Evolutionary conservation across 768 basidiomycete genomes (phyloP), one percentile per base, ranked within the genome.

Genomic region (Glaciozyma antarctica): DNA sequence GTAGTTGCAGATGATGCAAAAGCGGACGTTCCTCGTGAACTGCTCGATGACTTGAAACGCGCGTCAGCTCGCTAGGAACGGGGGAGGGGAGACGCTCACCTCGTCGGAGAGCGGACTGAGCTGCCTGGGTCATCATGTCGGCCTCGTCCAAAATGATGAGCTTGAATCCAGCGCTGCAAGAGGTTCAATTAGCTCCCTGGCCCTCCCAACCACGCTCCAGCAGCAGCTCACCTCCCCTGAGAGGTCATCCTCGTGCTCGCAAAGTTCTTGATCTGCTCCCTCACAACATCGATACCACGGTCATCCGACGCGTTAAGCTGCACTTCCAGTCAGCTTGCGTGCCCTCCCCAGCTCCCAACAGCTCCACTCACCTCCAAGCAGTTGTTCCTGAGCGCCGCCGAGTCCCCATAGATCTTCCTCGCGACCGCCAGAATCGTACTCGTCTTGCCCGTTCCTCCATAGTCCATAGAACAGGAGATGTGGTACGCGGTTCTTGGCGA

Each of bases 71-170:
- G 5, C 48, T 17, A 60, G 32, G 24, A 28, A 30, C 21, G 21
- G 53, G 13, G 24, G 9, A 34, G 21, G 28, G 21, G 57, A n/a
- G 26, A 4, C 17, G 51, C 77, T 59, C 41, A 80, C 80, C 80
- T 73, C 95, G 87, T 34, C 95, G 88, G 38, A 99, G 83, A 30
- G 95, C 95, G 5, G 93, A 89, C 75, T 99, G 95, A 2, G 95
- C 95, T 62, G 89, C 87, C 68, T 91, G 87, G 0, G 95, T 99
- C 95, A 99, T 99, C 94, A 95, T 95, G 80, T 99, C 95, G n/a
- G 95, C 95, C 77, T 99, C 95, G 72, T 99, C 95, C 43, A 99
- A 84, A 67, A 99, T 86, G 77, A 99, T 94, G 75, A 99, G 86
- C 74, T 98, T 99, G 83, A 86, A 98, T 22, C 90, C 90, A 73